Conservation (phyloP, 2,329 filamentous ascomycete genomes). For the Diatrype stigma region DNA sequence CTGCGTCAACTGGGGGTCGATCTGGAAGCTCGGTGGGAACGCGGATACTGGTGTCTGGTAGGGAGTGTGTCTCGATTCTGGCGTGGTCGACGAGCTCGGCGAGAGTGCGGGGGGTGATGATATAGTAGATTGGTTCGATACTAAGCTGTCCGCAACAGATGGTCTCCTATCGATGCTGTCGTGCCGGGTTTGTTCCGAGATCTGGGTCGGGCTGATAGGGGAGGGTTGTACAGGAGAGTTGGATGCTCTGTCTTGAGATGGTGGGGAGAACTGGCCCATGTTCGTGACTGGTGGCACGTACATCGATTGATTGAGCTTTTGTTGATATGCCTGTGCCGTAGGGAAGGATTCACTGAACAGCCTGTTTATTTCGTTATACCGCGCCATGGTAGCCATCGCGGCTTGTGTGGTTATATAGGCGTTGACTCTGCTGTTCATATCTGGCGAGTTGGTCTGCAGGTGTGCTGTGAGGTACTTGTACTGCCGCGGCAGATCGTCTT, state of each 20-base stretch:
- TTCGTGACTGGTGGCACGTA: constrained; percentile 24
- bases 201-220: constrained; percentile 12
- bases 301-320: constrained; percentile 22
- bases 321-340: constrained; percentile 27
- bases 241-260: constrained; percentile 7
- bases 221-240: constrained; percentile 5
- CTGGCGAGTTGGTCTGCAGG: constrained; percentile 54
- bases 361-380: constrained; percentile 43
- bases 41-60: constrained; percentile 24
- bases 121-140: constrained; percentile 9
- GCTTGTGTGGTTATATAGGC: constrained; percentile 39
- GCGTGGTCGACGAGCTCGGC: constrained; percentile 15
- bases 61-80: constrained; percentile 17
- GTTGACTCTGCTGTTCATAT: constrained; percentile 59
- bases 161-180: constrained; percentile 8
- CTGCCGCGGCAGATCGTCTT: constrained; percentile 69
- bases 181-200: constrained; percentile 13
- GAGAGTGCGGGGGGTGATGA: constrained; percentile 25
- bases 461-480: constrained; percentile 61
- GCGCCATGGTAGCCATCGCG: constrained; percentile 39
- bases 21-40: constrained; percentile 16
- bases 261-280: constrained; percentile 10
- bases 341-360: constrained; percentile 45
- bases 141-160: constrained; percentile 10
- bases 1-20: constrained; percentile 22